Evolutionary conservation across 495 filamentous ascomycete species (phyloP).

Genomic region (Neurospora sp.): DNA sequence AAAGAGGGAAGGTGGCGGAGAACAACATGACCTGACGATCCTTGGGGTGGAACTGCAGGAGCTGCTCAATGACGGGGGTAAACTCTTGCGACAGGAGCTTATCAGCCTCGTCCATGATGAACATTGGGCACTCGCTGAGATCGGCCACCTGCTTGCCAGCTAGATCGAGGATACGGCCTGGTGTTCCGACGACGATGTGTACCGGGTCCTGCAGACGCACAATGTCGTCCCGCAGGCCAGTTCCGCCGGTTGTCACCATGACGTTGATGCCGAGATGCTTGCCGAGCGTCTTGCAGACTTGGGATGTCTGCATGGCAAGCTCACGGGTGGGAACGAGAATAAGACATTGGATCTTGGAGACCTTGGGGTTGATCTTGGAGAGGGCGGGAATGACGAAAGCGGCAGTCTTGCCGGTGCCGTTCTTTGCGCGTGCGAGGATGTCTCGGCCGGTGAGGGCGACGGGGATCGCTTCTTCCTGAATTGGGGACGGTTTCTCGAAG

Average conservation of each 20-base stretch:
- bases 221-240: slow-evolving; percentile 90
- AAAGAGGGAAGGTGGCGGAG: slow-evolving; percentile 91
- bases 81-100: slow-evolving; percentile 95
- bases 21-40: slow-evolving; percentile 99
- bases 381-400: slow-evolving; percentile 96
- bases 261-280: slow-evolving; percentile 96
- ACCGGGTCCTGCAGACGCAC: slow-evolving; percentile 87
- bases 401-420: slow-evolving; percentile 96
- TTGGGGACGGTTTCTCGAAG: slow-evolving; percentile 96
- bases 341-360: slow-evolving; percentile 86
- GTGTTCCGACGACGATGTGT: slow-evolving; percentile 96
- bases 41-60: slow-evolving; percentile 86
- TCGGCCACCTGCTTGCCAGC: slow-evolving; percentile 93
- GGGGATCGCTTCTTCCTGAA: slow-evolving; percentile 98
- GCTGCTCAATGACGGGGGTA: slow-evolving; percentile 91
- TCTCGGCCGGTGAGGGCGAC: slow-evolving; percentile 92
- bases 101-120: slow-evolving; percentile 99
- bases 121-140: slow-evolving; percentile 90
- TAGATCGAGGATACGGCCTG: slow-evolving; percentile 87
- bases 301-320: slow-evolving; percentile 95
- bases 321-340: slow-evolving; percentile 96
- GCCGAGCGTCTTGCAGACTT: slow-evolving; percentile 95
- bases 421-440: slow-evolving; percentile 93
- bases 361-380: slow-evolving; percentile 91
- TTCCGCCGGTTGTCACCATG: slow-evolving; percentile 98